phyloP scores from a whole-genome alignment of 1,284 basidiomycete species.

The Sanghuangporus sanghuang region DNA sequence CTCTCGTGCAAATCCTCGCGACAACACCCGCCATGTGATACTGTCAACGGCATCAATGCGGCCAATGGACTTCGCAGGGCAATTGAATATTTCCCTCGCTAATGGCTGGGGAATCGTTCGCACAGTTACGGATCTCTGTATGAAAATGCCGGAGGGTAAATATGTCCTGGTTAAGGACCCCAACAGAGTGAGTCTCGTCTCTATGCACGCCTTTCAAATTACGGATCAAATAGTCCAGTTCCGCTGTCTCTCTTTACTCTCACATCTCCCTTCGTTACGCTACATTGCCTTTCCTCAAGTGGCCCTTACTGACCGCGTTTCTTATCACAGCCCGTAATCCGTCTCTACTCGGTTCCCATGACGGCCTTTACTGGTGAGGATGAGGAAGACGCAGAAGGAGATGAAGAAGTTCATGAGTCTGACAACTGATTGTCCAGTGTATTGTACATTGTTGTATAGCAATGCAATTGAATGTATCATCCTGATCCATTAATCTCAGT shows the following conservation, averaged over 20 bases:
- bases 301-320: conserved; percentile 20
- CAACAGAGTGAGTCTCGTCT: conserved; percentile 69
- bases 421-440: conserved; percentile 11
- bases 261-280: conserved; percentile 6
- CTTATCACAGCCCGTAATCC: conserved; percentile 74
- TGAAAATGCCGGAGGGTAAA: conserved; percentile 96
- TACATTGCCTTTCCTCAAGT: conserved; percentile 10
- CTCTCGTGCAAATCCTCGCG: conserved; percentile 89
- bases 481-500: not conserved
- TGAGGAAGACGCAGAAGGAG: conserved; percentile 45
- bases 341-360: conserved; percentile 88
- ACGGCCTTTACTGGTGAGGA: conserved; percentile 75
- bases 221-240: not conserved
- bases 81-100: conserved; percentile 91
- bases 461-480: not conserved
- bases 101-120: conserved; percentile 99
- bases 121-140: conserved; percentile 85
- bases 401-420: conserved; percentile 47
- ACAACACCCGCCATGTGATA: conserved; percentile 94
- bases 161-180: conserved; percentile 95
- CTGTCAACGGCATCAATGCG: conserved; percentile 94
- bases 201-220: not conserved
- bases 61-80: conserved; percentile 89
- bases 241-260: not conserved
- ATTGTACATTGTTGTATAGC: not conserved